Base-by-base conservation (phyloP, 1,139 yeast genomes). In the Candida gigantensis region DNA sequence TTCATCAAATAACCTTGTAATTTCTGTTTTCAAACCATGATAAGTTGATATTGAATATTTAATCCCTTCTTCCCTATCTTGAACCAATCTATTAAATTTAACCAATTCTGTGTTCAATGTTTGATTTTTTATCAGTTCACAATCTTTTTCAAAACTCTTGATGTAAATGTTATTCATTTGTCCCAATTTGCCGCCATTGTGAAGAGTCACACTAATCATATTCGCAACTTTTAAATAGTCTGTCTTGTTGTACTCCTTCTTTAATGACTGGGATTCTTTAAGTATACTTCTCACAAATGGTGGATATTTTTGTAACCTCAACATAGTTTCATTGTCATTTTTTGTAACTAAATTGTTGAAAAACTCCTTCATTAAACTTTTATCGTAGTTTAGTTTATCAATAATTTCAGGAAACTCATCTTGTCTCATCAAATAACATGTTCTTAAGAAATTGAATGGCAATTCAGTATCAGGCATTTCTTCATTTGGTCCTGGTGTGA, bases 21-120 rank as follows among this genome's bases (percentile, higher is more conserved):
- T 58, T 40, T 75, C 81, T 12, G 60, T 50, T 40, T 72, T 73
- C 39, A 78, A 49, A 6, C 65, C 53, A 36, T 72, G 67, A 51
- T 78, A 82, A 23, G 61, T 60, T 1, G 74, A 55, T 3, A 72
- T 62, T 50, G 68, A 76, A 42, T 72, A 77, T n/a, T 71, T 65
- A 9, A 69, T 53, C 45, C 77, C 80, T 46, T 84, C 94, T 35
- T 73, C 74, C 36, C 68, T 72, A 52, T 86, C 95, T 46, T 83
- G 89, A 2, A 68, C 53, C 32, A 72, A 68, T 30, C 87, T 64
- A 39, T 73, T 69, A 41, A 64, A 68, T 41, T 71, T 73, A 18
- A 67, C 56, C 5, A 68, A 52, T 49, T 83, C 89, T 1, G 69
- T 63, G 9, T 67, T 62, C 9, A 74, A 59, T 3, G 79, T 68